Percentiles rank a stretch among this genome's conserved stretches.
phyloP scores from a whole-genome alignment of 148 eudicot genomes.

The Limonium bicolor region DNA sequence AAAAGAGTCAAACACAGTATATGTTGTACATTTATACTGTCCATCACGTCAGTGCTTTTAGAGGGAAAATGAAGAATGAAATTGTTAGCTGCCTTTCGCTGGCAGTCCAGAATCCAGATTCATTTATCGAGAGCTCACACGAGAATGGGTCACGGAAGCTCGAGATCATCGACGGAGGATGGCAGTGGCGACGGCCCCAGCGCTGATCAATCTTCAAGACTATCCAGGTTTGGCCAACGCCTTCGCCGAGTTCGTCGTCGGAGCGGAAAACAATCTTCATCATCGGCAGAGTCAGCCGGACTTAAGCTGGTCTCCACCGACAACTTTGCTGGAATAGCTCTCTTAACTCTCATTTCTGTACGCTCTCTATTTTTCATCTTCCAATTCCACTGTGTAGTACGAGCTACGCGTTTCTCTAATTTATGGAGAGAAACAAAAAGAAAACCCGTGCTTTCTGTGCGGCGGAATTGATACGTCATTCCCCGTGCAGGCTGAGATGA shows the following conservation, averaged over 20 bases:
- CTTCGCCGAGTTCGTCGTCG: conserved; percentile 27
- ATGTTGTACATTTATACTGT: too few species aligned
- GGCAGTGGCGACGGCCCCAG: conserved; percentile 10
- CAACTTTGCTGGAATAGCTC: conserved; percentile 86
- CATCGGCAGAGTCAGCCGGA: not conserved
- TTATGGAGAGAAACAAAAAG: too few species aligned
- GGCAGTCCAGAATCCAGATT: too few species aligned
- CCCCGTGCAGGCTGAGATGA: conserved; percentile 60
- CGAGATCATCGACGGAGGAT: conserved; percentile 13
- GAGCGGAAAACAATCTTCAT: not conserved
- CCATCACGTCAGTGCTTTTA: too few species aligned
- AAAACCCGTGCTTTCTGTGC: not conserved
- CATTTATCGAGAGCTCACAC: too few species aligned
- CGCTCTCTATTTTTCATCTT: not conserved
- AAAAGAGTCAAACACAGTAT: too few species aligned
- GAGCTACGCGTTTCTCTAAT: too few species aligned
- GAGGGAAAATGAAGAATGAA: too few species aligned
- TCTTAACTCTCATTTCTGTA: conserved; percentile 46
- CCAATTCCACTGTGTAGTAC: not conserved
- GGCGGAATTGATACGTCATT: conserved; percentile 4
- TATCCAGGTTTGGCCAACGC: conserved; percentile 19
- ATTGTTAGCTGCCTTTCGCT: too few species aligned
- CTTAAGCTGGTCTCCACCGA: conserved; percentile 31
- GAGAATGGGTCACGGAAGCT: conserved; percentile 51
- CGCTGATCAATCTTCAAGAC: conserved; percentile 17